phyloP scores from a whole-genome alignment of 768 basidiomycete genomes.

The Mycena vitilis region DNA sequence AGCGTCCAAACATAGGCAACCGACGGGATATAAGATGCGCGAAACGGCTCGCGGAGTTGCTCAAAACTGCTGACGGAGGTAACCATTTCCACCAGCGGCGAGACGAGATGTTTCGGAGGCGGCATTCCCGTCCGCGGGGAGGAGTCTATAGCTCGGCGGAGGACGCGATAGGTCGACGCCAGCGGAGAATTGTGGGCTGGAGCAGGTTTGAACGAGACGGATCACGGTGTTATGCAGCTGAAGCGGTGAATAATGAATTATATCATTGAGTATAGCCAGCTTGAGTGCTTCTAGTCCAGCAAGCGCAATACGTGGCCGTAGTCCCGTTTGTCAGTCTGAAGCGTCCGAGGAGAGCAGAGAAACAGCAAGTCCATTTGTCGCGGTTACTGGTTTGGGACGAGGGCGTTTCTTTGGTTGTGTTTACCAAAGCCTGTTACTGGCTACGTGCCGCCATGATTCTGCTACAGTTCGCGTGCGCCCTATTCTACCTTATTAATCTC shows the following conservation, averaged over 20 bases:
- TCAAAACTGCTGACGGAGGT: too few species aligned
- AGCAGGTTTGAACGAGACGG: conserved; percentile 19
- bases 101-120: neutral
- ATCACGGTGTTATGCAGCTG: conserved; percentile 4
- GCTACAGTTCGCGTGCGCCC: conserved; percentile 44
- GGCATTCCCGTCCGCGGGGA: neutral
- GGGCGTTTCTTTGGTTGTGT: conserved; percentile 13
- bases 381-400: conserved; percentile 12
- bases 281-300: neutral
- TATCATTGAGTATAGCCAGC: conserved; percentile 3
- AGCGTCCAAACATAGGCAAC: too few species aligned
- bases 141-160: neutral
- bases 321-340: neutral
- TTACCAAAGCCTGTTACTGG: neutral
- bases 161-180: neutral
- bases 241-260: neutral
- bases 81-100: too few species aligned
- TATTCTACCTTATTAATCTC: conserved; percentile 51
- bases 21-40: too few species aligned
- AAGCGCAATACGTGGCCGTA: neutral
- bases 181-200: neutral
- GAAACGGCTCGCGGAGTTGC: too few species aligned
- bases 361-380: neutral
- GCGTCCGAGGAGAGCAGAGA: neutral
- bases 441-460: conserved; percentile 41